Conservation (phyloP, 495 filamentous ascomycete species). For the Penicillium argentinense region DNA sequence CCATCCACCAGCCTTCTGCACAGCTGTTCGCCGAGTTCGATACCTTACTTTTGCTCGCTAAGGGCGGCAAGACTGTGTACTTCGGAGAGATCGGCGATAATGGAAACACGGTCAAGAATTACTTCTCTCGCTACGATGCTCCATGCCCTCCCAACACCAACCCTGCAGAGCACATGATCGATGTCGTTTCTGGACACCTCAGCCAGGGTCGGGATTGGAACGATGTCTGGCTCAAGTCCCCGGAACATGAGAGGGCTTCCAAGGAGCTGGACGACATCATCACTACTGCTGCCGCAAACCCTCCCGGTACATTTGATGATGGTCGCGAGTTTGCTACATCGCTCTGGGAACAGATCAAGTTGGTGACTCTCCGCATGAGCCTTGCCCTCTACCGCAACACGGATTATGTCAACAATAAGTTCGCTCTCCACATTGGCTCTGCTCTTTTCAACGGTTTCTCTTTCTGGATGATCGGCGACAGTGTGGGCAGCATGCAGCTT, state of each 20-base stretch:
- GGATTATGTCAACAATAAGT: conserved; percentile 66
- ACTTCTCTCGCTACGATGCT: conserved; percentile 76
- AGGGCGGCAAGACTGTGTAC: conserved; percentile 70
- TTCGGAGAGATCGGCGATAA: conserved; percentile 64
- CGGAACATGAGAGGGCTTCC: conserved; percentile 41
- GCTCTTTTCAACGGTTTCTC: conserved; percentile 45
- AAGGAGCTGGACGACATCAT: conserved; percentile 58
- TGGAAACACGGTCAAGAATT: conserved; percentile 55
- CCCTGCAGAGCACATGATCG: conserved; percentile 92
- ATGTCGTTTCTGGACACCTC: conserved; percentile 59
- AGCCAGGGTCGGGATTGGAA: conserved; percentile 57
- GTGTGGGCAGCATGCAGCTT: conserved; percentile 30
- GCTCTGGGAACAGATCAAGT: conserved; percentile 54
- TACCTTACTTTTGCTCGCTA: conserved; percentile 64
- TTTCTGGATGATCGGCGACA: conserved; percentile 38
- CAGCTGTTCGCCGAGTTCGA: conserved; percentile 76
- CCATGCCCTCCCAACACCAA: conserved; percentile 70
- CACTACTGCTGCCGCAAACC: conserved; percentile 33
- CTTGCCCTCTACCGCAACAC: conserved; percentile 59
- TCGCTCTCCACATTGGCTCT: conserved; percentile 38
- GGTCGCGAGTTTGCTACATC: conserved; percentile 59
- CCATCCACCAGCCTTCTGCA: conserved; percentile 76
- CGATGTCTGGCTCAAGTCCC: conserved; percentile 61
- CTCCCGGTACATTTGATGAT: conserved; percentile 34
- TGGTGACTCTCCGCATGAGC: conserved; percentile 59